Base-by-base conservation (phyloP, 352 stramenopile genomes). In the Phytophthora tentaculata region DNA sequence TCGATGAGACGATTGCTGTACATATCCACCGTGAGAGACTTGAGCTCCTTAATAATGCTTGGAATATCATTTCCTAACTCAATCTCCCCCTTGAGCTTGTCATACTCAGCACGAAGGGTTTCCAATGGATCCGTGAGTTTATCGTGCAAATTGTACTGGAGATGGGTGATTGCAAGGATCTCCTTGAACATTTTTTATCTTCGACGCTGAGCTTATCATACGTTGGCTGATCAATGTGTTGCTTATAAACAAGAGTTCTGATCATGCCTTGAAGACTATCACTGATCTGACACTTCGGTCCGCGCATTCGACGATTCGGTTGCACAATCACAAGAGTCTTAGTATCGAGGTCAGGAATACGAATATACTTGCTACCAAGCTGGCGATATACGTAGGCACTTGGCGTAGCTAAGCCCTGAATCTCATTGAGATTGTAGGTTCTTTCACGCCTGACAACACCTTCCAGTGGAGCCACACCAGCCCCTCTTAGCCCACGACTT, bases 1-100 rank as follows among this genome's bases (percentile, higher is more conserved):
- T 45, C 56, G 63, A 67, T 71, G 37, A 71, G 22, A 22, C 32
- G 23, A 56, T 71, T 71, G 14, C n/a, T 26, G 44, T 67, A 71
- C 64, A 72, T 72, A 72, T 72, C 64, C 20, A 65, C 52, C 8
- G 14, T 44, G 3, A 72, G 28, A 0, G 23, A 20, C 20, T 67
- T 67, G 2, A 72, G 17, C 41, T 72, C 56, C 29, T 65, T 65
- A 32, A 32, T 8, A 8, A 32, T 32, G 5, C 5, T 9, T 9
- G 9, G 28, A 32, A 9, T 32, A 32, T 32, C 28, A 32, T 32
- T 32, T 9, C 28, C 28, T 5, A 32, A 8, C 9, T 32, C 28
- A 8, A 32, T 5, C 28, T 32, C 28, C 5, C 9, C 28, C 9
- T 32, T 32, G 5, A 32, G 28, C 28, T 32, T 32, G 47, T 61